A percentile compares a stretch with the other conserved stretches of the same genome.
These are phyloP conservation scores for Penicillium salamii DNA, from an alignment of 495 filamentous ascomycete genomes.

Conservation along the genomic window DNA sequence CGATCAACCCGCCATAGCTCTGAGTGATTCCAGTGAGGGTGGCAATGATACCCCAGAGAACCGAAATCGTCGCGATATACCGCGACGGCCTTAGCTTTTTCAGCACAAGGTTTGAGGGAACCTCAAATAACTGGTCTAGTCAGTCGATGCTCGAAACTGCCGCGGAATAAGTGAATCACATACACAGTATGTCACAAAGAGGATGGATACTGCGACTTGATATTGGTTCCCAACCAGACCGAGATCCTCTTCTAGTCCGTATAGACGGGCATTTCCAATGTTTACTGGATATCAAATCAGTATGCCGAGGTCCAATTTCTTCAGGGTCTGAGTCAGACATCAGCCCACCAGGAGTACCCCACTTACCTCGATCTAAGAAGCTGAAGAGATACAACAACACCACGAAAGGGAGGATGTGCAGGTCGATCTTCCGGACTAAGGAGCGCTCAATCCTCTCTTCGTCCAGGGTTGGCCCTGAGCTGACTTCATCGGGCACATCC, in stretches of 20 bases:
- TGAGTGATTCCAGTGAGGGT: constrained; percentile 64
- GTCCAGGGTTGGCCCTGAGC: constrained; percentile 23
- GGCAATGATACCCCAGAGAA: constrained; percentile 68
- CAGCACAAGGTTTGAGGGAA: constrained; percentile 67
- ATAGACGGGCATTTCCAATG: constrained; percentile 74
- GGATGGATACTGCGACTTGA: constrained; percentile 65
- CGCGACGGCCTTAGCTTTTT: constrained; percentile 75
- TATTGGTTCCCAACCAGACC: constrained; percentile 60
- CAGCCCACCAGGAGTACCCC: constrained; percentile 4
- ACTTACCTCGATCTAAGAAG: constrained; percentile 59
- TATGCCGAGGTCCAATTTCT: not conserved
- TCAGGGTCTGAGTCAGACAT: constrained; percentile 11
- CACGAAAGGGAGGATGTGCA: constrained; percentile 58
- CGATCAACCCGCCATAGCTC: constrained; percentile 54
- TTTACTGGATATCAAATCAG: constrained; percentile 52
- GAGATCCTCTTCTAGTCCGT: constrained; percentile 65
- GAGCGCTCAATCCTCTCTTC: constrained; percentile 43
- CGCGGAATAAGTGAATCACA: constrained; percentile 11
- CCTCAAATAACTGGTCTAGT: constrained; percentile 36
- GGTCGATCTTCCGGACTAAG: constrained; percentile 55
- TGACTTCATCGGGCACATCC: constrained; percentile 9
- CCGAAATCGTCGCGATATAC: constrained; percentile 63
- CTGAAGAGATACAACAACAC: constrained; percentile 61
- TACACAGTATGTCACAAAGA: constrained; percentile 69
- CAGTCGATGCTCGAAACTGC: not conserved